These are phyloP conservation scores for Saturnispora dispora DNA, from an alignment of 805 yeast genomes.

Conservation along the genomic window DNA sequence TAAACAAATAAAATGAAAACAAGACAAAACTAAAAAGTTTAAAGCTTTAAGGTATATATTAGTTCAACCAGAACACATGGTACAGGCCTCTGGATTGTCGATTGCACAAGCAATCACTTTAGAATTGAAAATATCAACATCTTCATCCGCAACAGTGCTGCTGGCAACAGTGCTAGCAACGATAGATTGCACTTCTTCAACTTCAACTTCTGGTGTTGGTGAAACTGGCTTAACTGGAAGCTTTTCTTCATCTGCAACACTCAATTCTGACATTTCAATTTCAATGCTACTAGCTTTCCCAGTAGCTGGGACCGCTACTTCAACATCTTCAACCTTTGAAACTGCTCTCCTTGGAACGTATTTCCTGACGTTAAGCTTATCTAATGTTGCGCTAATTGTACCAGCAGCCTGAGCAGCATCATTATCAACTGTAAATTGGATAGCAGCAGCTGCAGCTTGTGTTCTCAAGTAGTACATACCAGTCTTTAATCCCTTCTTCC, in stretches of 20 bases:
- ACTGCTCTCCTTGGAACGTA: conserved; percentile 27
- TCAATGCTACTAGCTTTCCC: conserved; percentile 1
- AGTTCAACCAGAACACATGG: conserved; percentile 92
- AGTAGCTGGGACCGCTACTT: conserved; percentile 14
- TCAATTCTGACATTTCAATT: conserved; percentile 7
- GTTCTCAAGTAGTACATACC: conserved; percentile 99
- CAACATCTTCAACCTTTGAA: conserved; percentile 22
- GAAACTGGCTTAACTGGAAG: neutral
- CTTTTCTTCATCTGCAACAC: conserved; percentile 12
- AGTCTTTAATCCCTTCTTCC: conserved; percentile 97
- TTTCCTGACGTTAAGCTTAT: conserved; percentile 26
- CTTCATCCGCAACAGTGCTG: conserved; percentile 25
- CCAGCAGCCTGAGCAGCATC: conserved; percentile 28
- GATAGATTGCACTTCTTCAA: conserved; percentile 7
- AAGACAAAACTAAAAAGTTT: neutral
- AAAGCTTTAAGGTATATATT: neutral
- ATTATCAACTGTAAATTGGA: conserved; percentile 79
- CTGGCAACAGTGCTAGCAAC: conserved; percentile 4
- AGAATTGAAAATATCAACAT: conserved; percentile 80
- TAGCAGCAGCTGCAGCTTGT: conserved; percentile 96
- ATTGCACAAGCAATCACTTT: conserved; percentile 95
- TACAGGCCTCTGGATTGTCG: conserved; percentile 94
- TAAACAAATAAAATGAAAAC: neutral
- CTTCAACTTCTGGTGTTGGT: neutral
- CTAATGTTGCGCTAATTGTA: conserved; percentile 21